Evolutionary conservation across 2,329 filamentous ascomycete genomes (phyloP).

Genomic region (Aureobasidium subglaciale): DNA sequence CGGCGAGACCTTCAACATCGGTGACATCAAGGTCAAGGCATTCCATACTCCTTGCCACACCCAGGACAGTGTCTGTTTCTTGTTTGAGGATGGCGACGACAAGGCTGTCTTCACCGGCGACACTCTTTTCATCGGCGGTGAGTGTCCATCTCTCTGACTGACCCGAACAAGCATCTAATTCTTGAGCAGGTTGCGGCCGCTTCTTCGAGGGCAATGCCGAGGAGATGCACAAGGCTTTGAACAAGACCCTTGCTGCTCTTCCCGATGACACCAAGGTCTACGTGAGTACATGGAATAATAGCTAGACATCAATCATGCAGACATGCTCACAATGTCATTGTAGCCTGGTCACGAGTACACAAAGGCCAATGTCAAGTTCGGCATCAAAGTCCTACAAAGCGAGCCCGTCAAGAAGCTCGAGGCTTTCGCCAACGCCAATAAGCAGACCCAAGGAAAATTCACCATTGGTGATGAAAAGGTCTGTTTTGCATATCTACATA

Average conservation of each 20-base stretch:
- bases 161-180: background rate
- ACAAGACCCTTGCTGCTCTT: constrained; percentile 70
- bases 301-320: background rate
- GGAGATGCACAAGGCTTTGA: constrained; percentile 91
- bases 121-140: constrained; percentile 88
- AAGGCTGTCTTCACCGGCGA: constrained; percentile 91
- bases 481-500: constrained; percentile 19
- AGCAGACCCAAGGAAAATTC: constrained; percentile 88
- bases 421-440: constrained; percentile 68
- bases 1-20: constrained; percentile 72
- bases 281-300: constrained; percentile 48
- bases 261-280: constrained; percentile 91
- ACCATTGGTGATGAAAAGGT: constrained; percentile 98
- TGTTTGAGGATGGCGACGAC: constrained; percentile 70
- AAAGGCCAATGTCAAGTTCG: constrained; percentile 91
- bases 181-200: constrained; percentile 66
- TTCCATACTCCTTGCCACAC: constrained; percentile 98
- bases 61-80: constrained; percentile 96
- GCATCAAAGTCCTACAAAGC: constrained; percentile 64
- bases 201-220: constrained; percentile 89
- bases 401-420: constrained; percentile 71
- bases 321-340: background rate
- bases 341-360: constrained; percentile 97
- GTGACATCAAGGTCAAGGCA: constrained; percentile 72
- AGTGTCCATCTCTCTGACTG: constrained; percentile 17